Conservation (phyloP, 768 basidiomycete species). For the Calocera cornea region DNA sequence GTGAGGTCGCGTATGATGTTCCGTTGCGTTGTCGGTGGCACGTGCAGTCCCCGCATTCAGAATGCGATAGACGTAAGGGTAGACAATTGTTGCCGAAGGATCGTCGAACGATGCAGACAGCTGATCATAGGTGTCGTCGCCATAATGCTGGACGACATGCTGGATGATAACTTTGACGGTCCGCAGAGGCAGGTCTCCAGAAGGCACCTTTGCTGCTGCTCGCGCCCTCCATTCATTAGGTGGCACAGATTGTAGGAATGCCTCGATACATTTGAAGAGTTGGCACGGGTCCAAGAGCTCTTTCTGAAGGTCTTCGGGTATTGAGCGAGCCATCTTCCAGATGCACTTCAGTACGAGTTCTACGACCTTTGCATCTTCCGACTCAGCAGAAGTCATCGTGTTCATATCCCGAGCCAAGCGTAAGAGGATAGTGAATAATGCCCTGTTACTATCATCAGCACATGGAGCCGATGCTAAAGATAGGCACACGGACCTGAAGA, state of each 20-base stretch:
- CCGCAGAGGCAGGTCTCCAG: constrained; percentile 93
- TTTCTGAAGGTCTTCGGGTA: constrained; percentile 79
- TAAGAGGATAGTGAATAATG: constrained; percentile 56
- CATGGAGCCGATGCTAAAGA: constrained; percentile 57
- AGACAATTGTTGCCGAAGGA: constrained; percentile 93
- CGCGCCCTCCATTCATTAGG: constrained; percentile 94
- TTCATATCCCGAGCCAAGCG: constrained; percentile 3
- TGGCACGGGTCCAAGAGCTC: constrained; percentile 72
- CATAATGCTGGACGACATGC: constrained; percentile 82
- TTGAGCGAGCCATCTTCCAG: constrained; percentile 92
- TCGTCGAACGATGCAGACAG: constrained; percentile 85
- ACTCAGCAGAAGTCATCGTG: constrained; percentile 42
- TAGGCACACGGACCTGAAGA: constrained; percentile 58
- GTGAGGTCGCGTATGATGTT: not conserved
- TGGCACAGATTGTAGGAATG: constrained; percentile 82
- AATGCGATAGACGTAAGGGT: constrained; percentile 87
- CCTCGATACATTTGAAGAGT: constrained; percentile 82
- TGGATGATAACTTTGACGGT: constrained; percentile 98
- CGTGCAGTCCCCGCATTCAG: constrained; percentile 35
- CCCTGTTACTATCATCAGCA: constrained; percentile 71
- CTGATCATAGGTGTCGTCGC: constrained; percentile 80
- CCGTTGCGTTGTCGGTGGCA: not conserved
- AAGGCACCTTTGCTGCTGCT: constrained; percentile 79
- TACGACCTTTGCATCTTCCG: constrained; percentile 75
- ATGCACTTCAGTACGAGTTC: constrained; percentile 92